These are phyloP conservation scores for Phytophthora chlamydospora DNA, from an alignment of 352 stramenopile species.

Conservation along the genomic window DNA sequence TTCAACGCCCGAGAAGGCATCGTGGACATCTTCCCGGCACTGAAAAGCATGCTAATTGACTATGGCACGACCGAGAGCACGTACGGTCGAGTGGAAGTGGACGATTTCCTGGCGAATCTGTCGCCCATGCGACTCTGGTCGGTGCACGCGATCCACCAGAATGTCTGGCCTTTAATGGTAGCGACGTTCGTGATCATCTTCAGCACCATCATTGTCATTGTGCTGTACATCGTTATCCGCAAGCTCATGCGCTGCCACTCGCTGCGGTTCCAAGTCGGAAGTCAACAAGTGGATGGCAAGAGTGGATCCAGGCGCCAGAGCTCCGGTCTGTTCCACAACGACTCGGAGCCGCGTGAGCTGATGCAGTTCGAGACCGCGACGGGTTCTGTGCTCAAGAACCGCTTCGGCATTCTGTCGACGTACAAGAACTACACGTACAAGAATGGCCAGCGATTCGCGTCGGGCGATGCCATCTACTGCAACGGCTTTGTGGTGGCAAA, in stretches of 20 bases:
- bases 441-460: constrained; percentile 22
- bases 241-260: constrained; percentile 26
- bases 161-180: constrained; percentile 23
- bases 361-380: constrained; percentile 46
- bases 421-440: constrained; percentile 57
- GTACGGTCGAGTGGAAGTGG: constrained; percentile 23
- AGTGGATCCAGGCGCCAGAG: constrained; percentile 11
- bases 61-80: constrained; percentile 12
- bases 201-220: constrained; percentile 30
- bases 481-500: constrained; percentile 64
- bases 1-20: constrained; percentile 28
- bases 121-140: constrained; percentile 43
- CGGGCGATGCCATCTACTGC: constrained; percentile 61
- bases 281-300: background rate
- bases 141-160: constrained; percentile 28
- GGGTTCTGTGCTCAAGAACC: constrained; percentile 36
- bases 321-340: constrained; percentile 13
- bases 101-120: constrained; percentile 30
- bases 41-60: constrained; percentile 22
- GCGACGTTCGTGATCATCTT: constrained; percentile 33
- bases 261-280: constrained; percentile 11
- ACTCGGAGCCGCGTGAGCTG: constrained; percentile 20
- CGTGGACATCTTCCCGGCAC: constrained; percentile 20
- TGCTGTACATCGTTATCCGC: constrained; percentile 34
- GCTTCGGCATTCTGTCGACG: constrained; percentile 39